phyloP scores from a whole-genome alignment of 805 yeast species.

The Metschnikowia reukaufii region DNA sequence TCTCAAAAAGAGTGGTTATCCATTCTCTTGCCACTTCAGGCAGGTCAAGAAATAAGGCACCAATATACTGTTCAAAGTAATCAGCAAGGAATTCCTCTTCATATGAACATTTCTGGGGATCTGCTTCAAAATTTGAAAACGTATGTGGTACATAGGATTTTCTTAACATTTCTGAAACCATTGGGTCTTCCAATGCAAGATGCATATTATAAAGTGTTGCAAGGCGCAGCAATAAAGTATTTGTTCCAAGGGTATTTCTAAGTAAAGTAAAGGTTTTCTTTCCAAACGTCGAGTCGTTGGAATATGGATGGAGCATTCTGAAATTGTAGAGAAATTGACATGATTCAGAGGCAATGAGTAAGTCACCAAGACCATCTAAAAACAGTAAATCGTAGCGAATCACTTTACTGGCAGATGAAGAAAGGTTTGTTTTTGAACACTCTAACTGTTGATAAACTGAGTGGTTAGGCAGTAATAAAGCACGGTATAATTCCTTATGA shows the following conservation, averaged over 20 bases:
- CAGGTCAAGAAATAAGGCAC: slow-evolving; percentile 40
- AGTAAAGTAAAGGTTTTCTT: slow-evolving; percentile 29
- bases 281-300: slow-evolving; percentile 23
- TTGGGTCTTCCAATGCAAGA: slow-evolving; percentile 32
- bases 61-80: slow-evolving; percentile 44
- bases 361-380: slow-evolving; percentile 44
- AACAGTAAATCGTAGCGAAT: slow-evolving; percentile 36
- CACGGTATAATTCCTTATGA: slow-evolving; percentile 39
- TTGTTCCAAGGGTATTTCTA: slow-evolving; percentile 42
- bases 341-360: slow-evolving; percentile 38
- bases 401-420: slow-evolving; percentile 23
- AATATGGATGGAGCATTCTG: slow-evolving; percentile 18
- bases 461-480: slow-evolving; percentile 29
- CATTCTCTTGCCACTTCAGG: slow-evolving; percentile 37
- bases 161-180: slow-evolving; percentile 23
- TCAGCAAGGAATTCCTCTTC: slow-evolving; percentile 45
- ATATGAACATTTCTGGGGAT: slow-evolving; percentile 16
- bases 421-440: slow-evolving; percentile 21
- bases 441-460: slow-evolving; percentile 24
- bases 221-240: slow-evolving; percentile 37
- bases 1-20: slow-evolving; percentile 32
- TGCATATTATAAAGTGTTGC: slow-evolving; percentile 38
- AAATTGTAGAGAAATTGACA: slow-evolving; percentile 34
- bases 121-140: not conserved
- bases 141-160: slow-evolving; percentile 31